phyloP scores from a whole-genome alignment of 352 stramenopile genomes.

The Phytophthora brassicae region DNA sequence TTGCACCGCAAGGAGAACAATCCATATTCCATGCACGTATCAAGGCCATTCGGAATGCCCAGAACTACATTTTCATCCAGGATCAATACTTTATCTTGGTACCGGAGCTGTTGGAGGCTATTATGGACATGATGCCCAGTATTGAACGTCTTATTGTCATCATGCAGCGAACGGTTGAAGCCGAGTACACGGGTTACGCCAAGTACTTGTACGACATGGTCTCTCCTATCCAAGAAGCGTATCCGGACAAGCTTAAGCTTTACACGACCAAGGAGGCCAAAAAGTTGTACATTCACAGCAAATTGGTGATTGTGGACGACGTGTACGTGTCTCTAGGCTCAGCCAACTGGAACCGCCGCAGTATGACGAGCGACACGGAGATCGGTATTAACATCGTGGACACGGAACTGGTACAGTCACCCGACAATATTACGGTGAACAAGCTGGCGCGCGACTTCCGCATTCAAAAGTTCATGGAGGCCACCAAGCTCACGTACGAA shows the following conservation, averaged over 20 bases:
- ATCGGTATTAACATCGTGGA: constrained; percentile 63
- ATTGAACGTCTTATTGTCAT: constrained; percentile 49
- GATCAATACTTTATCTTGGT: constrained; percentile 69
- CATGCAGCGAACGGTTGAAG: constrained; percentile 34
- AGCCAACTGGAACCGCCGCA: constrained; percentile 92
- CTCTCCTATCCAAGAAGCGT: constrained; percentile 45
- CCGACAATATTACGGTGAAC: constrained; percentile 45
- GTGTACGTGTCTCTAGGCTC: constrained; percentile 84
- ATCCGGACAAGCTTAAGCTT: constrained; percentile 57
- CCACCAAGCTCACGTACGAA: constrained; percentile 29
- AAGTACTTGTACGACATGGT: constrained; percentile 74
- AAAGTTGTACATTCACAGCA: constrained; percentile 79
- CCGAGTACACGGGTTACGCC: constrained; percentile 50
- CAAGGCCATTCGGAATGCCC: constrained; percentile 49
- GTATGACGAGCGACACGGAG: constrained; percentile 70
- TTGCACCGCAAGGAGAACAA: constrained; percentile 56
- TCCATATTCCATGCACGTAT: constrained; percentile 48
- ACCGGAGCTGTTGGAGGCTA: constrained; percentile 44
- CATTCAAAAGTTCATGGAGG: constrained; percentile 59
- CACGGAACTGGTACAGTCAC: constrained; percentile 34
- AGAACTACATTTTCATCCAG: constrained; percentile 62
- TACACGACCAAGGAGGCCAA: constrained; percentile 53
- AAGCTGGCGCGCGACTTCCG: constrained; percentile 46
- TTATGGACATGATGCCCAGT: constrained; percentile 35
- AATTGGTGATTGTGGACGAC: constrained; percentile 85